Conservation (phyloP, 2,329 filamentous ascomycete genomes). For the Nannizziopsis arthrosporioides region DNA sequence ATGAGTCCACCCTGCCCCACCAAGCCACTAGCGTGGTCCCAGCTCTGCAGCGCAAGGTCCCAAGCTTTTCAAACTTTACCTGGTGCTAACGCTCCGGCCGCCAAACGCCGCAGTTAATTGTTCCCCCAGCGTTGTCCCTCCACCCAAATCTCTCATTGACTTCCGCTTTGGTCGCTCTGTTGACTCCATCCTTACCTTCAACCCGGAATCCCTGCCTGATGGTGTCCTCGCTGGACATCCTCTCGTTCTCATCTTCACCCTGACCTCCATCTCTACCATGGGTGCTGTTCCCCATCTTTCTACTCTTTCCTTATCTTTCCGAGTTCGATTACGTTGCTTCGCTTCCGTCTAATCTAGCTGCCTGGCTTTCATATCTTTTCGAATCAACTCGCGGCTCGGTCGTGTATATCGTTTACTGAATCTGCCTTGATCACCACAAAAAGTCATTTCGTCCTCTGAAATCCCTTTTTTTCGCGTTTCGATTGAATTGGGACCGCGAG, state of each 20-base stretch:
- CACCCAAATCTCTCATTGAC: too few species aligned
- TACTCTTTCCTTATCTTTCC: conserved; percentile 7
- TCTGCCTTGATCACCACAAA: too few species aligned
- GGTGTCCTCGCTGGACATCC: background rate
- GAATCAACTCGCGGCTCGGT: background rate
- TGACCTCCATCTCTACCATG: background rate
- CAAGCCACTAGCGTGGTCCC: too few species aligned
- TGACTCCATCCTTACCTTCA: conserved; percentile 9
- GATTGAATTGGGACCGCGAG: background rate
- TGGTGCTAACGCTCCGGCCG: too few species aligned
- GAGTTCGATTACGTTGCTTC: conserved; percentile 9
- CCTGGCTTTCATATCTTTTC: background rate
- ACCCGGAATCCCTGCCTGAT: background rate
- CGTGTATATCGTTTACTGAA: background rate
- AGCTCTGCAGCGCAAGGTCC: too few species aligned
- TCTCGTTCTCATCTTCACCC: background rate
- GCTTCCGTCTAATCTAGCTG: conserved; percentile 5
- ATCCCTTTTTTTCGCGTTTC: too few species aligned
- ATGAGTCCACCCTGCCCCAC: background rate
- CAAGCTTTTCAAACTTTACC: too few species aligned
- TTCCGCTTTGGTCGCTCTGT: background rate
- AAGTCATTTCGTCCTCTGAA: too few species aligned
- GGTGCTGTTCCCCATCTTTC: conserved; percentile 2
- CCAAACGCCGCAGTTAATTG: too few species aligned
- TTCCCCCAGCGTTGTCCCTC: too few species aligned